Conservation (phyloP, 306 rosid genomes). For the Cucumis melo region DNA sequence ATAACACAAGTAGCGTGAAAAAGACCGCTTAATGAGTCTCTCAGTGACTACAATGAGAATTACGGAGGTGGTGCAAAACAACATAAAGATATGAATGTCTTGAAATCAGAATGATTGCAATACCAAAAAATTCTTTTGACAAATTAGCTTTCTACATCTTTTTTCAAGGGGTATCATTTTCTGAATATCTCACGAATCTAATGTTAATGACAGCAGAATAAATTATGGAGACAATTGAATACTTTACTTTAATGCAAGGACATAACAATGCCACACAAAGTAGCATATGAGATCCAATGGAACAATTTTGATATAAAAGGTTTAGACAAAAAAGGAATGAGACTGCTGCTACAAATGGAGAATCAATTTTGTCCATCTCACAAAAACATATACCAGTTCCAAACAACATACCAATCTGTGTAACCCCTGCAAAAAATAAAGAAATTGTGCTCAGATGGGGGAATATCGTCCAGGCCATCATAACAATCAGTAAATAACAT, state of each 20-base stretch:
- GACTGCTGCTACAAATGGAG: constrained; percentile 40
- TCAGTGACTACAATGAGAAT: constrained; percentile 24
- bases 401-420: constrained; percentile 44
- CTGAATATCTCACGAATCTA: constrained; percentile 11
- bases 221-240: constrained; percentile 18
- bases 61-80: constrained; percentile 30
- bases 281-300: constrained; percentile 16
- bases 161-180: constrained; percentile 26
- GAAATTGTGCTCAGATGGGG: constrained; percentile 24
- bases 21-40: constrained; percentile 28
- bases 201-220: constrained; percentile 18
- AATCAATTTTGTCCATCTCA: constrained; percentile 46
- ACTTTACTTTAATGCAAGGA: constrained; percentile 34
- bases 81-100: constrained; percentile 26
- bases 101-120: constrained; percentile 24
- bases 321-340: constrained; percentile 39
- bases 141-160: constrained; percentile 37
- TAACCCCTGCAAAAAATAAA: constrained; percentile 65
- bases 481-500: constrained; percentile 8
- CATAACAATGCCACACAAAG: constrained; percentile 18
- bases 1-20: constrained; percentile 36
- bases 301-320: constrained; percentile 14
- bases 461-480: constrained; percentile 5
- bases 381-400: constrained; percentile 42
- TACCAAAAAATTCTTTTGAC: constrained; percentile 27